These are phyloP conservation scores for Phytophthora agathidicida DNA, from an alignment of 352 stramenopile species.

Conservation along the genomic window DNA sequence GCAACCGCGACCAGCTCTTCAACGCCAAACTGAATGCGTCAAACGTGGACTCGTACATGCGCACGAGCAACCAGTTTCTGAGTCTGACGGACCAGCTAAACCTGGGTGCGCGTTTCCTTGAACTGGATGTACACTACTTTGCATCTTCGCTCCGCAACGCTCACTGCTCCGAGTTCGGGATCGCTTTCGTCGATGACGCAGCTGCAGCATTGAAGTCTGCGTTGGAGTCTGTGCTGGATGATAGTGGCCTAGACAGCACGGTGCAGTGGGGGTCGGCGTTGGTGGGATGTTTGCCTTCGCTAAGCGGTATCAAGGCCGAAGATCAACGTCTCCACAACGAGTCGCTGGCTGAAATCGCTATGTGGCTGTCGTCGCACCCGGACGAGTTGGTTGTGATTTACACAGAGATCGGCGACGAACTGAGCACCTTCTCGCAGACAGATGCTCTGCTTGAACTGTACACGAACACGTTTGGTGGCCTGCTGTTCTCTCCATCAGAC, in stretches of 20 bases:
- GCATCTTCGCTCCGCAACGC: slow-evolving; percentile 54
- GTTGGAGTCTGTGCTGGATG: slow-evolving; percentile 41
- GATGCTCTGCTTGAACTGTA: slow-evolving; percentile 59
- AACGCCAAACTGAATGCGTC: slow-evolving; percentile 55
- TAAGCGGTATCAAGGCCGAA: slow-evolving; percentile 77
- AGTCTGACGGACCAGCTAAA: slow-evolving; percentile 76
- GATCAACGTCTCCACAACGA: slow-evolving; percentile 57
- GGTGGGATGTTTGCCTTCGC: slow-evolving; percentile 71
- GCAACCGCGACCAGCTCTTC: slow-evolving; percentile 74
- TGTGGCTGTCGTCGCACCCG: slow-evolving; percentile 56
- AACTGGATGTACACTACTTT: slow-evolving; percentile 85
- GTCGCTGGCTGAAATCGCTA: slow-evolving; percentile 57
- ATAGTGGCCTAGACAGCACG: slow-evolving; percentile 28
- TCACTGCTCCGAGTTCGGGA: slow-evolving; percentile 65
- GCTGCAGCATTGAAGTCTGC: slow-evolving; percentile 35
- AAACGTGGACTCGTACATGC: slow-evolving; percentile 53
- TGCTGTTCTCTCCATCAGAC: slow-evolving; percentile 57
- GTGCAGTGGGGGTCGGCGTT: slow-evolving; percentile 56
- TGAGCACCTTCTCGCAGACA: slow-evolving; percentile 45
- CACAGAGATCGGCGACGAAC: slow-evolving; percentile 57
- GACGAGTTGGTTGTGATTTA: slow-evolving; percentile 63
- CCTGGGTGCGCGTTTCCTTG: slow-evolving; percentile 70
- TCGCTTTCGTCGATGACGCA: slow-evolving; percentile 60
- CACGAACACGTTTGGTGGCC: slow-evolving; percentile 49
- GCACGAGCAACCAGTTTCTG: slow-evolving; percentile 77